A percentile compares a stretch with the other conserved stretches of the same genome.
phyloP scores from a whole-genome alignment of 1,284 basidiomycete genomes.

The Cutaneotrichosporon sp. region DNA sequence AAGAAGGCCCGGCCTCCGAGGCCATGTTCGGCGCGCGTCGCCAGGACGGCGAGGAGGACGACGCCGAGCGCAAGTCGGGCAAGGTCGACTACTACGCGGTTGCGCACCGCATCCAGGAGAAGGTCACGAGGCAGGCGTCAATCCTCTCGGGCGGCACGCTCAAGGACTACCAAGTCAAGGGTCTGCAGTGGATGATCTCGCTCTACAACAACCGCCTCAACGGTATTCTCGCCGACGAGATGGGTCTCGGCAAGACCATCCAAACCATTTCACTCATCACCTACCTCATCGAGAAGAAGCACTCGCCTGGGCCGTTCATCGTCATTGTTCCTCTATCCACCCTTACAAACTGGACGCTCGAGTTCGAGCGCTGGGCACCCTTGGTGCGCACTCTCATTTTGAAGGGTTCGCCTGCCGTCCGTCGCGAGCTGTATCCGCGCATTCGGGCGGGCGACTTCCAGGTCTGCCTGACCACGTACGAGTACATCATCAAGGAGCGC shows the following conservation, averaged over 20 bases:
- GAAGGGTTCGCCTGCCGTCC: slow-evolving; percentile 78
- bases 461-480: slow-evolving; percentile 94
- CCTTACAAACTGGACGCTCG: slow-evolving; percentile 96
- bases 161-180: slow-evolving; percentile 92
- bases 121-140: slow-evolving; percentile 74
- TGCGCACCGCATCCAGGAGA: slow-evolving; percentile 91
- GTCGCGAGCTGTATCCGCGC: slow-evolving; percentile 48
- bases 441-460: slow-evolving; percentile 70
- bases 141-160: slow-evolving; percentile 81
- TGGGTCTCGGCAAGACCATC: slow-evolving; percentile 96
- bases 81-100: slow-evolving; percentile 98
- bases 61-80: slow-evolving; percentile 58
- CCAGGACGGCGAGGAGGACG: slow-evolving; percentile 62
- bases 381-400: slow-evolving; percentile 80
- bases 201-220: slow-evolving; percentile 89
- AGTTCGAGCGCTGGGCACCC: slow-evolving; percentile 98
- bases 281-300: slow-evolving; percentile 91
- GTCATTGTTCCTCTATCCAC: slow-evolving; percentile 98
- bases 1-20: slow-evolving; percentile 76
- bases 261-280: slow-evolving; percentile 95
- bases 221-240: slow-evolving; percentile 90
- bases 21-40: slow-evolving; percentile 85
- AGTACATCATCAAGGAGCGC: slow-evolving; percentile 98
- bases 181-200: slow-evolving; percentile 95
- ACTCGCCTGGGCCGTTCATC: slow-evolving; percentile 89